A percentile compares a stretch with the other conserved stretches of the same genome.
phyloP scores from a whole-genome alignment of 495 filamentous ascomycete species.

The Aspergillus indologenus region DNA sequence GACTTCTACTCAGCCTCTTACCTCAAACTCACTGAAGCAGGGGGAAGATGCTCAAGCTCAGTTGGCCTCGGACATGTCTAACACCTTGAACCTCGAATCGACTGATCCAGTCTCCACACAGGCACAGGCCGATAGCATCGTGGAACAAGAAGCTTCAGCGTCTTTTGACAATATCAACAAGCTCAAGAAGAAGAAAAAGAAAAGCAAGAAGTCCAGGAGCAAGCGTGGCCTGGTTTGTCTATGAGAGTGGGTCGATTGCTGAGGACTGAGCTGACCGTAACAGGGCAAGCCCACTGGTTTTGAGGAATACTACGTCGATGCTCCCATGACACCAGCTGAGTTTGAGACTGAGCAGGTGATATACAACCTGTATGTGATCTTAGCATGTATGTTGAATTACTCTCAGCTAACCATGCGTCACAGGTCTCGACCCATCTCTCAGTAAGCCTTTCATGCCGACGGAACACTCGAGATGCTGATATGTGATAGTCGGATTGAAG shows the following conservation, averaged over 20 bases:
- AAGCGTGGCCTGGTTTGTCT: slow-evolving; percentile 42
- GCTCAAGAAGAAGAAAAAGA: slow-evolving; percentile 32
- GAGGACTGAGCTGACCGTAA: slow-evolving; percentile 13
- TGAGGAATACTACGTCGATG: slow-evolving; percentile 72
- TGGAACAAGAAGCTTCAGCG: slow-evolving; percentile 13
- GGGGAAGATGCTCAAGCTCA: background rate
- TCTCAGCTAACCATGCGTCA: slow-evolving; percentile 1
- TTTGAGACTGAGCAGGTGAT: slow-evolving; percentile 55
- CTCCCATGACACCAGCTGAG: slow-evolving; percentile 69
- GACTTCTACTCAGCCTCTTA: background rate
- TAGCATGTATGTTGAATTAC: slow-evolving; percentile 23
- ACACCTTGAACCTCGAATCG: background rate
- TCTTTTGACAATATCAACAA: slow-evolving; percentile 13
- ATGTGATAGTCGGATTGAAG: slow-evolving; percentile 71
- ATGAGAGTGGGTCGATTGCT: background rate
- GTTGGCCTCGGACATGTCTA: background rate
- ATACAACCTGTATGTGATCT: slow-evolving; percentile 49
- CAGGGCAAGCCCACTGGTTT: slow-evolving; percentile 57
- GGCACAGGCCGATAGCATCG: background rate
- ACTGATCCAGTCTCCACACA: background rate
- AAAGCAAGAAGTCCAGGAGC: slow-evolving; percentile 41
- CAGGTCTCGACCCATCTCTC: slow-evolving; percentile 36
- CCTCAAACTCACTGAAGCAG: background rate
- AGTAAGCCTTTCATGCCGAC: slow-evolving; percentile 28
- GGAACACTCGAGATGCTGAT: slow-evolving; percentile 4